Evolutionary conservation across 305 asterid genomes (phyloP), one percentile per base, ranked within the genome.

Genomic region (Ilex paraguariensis): DNA sequence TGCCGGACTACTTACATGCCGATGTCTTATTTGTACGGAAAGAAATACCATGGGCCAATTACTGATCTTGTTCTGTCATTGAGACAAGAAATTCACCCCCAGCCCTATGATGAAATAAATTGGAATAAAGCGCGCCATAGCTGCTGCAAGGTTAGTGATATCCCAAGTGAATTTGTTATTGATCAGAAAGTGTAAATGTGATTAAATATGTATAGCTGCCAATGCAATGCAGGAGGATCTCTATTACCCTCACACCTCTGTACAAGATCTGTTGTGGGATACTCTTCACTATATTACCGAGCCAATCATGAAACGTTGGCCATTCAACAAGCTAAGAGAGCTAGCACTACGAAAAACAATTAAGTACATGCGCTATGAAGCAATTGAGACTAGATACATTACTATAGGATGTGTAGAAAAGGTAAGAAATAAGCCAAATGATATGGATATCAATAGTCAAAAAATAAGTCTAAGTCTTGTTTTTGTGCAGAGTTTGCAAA

Each of bases 1-100:
- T 79, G 91, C 62, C 88, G 95, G 4, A 75, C 93, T 48, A 80
- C 93, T 0, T 89, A 87, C 82, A 87, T 89, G 96, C 95, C 96
- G 0, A 84, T 87, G 95, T 89, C 95, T n/a, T 89, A 86, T 46
- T 74, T 89, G 7, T 89, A 89, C 21, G 96, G 90, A 1, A 70
- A 66, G 39, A 79, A 76, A 56, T 89, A 70, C 75, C 89, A 84
- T 16, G 95, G 95, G 0, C 84, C 87, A 1, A 60, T 87, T 54
- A 89, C 91, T 7, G 79, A 79, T 60, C 78, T 84, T 9, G 91
- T 89, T 66, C 40, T 84, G 17, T 71, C 87, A 36, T 7, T 89
- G 13, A 75, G 96, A 48, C 16, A 76, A 31, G 95, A 89, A 64
- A 86, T 87, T 64, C 79, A 89, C 63, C 64, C 70, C 39, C 67